Percentiles rank a stretch among this genome's conserved stretches.
These are phyloP conservation scores for Rhodosporidiobolus sp. DNA, from an alignment of 768 basidiomycete species.

Conservation along the genomic window DNA sequence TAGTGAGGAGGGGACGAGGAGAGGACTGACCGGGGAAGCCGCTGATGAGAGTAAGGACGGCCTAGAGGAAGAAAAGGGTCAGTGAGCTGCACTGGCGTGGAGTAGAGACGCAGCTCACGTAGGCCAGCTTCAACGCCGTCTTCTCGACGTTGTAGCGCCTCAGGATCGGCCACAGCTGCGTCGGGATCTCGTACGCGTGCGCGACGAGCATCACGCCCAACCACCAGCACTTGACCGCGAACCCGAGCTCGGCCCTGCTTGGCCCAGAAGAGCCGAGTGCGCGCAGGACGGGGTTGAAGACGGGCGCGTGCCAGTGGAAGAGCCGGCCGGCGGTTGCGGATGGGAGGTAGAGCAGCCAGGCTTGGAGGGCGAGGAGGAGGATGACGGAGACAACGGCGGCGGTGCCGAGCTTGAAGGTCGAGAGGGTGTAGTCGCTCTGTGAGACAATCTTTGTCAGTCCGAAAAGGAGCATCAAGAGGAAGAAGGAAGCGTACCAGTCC, in stretches of 20 bases:
- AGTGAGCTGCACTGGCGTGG: not conserved
- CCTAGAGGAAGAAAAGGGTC: not conserved
- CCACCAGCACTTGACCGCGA: not conserved
- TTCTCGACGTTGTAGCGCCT: not conserved
- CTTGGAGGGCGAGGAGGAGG: not conserved
- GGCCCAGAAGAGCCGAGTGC: not conserved
- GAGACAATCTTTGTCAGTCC: no score
- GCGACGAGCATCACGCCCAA: not conserved
- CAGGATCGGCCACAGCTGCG: not conserved
- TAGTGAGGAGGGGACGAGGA: not conserved
- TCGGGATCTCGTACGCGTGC: conserved; percentile 1
- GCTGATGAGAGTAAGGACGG: not conserved
- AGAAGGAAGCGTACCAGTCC: conserved; percentile 12
- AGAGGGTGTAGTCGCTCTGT: conserved; percentile 9
- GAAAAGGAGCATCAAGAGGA: no score
- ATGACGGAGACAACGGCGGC: not conserved
- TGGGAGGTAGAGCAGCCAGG: not conserved
- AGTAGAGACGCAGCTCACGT: not conserved
- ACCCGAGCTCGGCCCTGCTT: not conserved
- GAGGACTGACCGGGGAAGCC: conserved; percentile 17
- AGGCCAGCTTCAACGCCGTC: not conserved
- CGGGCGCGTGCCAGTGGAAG: not conserved
- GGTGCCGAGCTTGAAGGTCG: not conserved
- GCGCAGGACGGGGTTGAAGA: conserved; percentile 2
- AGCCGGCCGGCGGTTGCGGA: not conserved